Evolutionary conservation across 768 basidiomycete species (phyloP).

Genomic region (Leccinum ochraceum): DNA sequence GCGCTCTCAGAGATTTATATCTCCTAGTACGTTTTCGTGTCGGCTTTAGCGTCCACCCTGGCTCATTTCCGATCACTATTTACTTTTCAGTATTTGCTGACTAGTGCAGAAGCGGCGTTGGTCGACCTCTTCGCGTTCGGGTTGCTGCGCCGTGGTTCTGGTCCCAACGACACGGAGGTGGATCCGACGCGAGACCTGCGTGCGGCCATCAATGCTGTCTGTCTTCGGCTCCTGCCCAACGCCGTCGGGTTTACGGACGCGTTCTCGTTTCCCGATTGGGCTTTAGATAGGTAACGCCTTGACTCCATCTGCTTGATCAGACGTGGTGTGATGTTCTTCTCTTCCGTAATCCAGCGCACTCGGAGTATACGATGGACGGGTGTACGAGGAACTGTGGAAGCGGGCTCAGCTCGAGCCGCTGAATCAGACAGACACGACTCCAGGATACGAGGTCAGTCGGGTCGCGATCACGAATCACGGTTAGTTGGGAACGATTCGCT

Average conservation of each 20-base stretch:
- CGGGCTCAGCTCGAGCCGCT: constrained; percentile 59
- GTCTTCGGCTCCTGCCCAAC: constrained; percentile 57
- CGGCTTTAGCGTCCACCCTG: background rate
- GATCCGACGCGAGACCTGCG: constrained; percentile 54
- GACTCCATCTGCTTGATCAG: background rate
- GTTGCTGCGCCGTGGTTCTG: constrained; percentile 33
- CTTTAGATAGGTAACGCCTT: constrained; percentile 56
- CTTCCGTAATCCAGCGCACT: constrained; percentile 45
- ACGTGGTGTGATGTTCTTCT: background rate
- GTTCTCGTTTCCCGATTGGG: constrained; percentile 76
- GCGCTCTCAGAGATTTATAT: constrained; percentile 24
- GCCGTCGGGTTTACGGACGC: constrained; percentile 70
- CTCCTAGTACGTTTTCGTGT: constrained; percentile 27
- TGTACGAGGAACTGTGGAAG: constrained; percentile 68
- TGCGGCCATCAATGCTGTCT: constrained; percentile 48
- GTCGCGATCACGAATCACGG: background rate
- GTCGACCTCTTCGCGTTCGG: constrained; percentile 61
- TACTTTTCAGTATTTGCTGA: constrained; percentile 55
- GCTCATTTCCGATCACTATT: background rate
- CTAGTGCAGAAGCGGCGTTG: constrained; percentile 53
- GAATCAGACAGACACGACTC: constrained; percentile 50
- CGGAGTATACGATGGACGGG: constrained; percentile 62
- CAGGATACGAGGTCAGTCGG: constrained; percentile 53
- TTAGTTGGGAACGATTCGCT: background rate
- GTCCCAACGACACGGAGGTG: constrained; percentile 7